These are phyloP conservation scores for Firmiana major DNA, from an alignment of 345 rosid species.

Conservation along the genomic window DNA sequence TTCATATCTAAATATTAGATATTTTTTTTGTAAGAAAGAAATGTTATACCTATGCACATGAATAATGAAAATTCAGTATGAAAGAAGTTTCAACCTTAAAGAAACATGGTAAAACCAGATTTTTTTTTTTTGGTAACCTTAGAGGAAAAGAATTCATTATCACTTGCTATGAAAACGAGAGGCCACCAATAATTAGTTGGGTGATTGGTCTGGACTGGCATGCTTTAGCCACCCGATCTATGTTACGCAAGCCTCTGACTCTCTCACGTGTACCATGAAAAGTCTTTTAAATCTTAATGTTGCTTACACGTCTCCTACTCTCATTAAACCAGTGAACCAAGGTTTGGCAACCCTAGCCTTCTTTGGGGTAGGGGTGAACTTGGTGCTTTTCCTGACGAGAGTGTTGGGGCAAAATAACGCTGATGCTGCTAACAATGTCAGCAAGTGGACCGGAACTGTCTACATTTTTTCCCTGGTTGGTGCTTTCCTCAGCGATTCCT, in stretches of 20 bases:
- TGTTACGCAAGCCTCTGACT: not conserved
- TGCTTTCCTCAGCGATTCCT: conserved; percentile 95
- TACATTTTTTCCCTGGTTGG: conserved; percentile 97
- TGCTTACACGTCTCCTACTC: not conserved
- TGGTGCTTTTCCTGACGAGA: conserved; percentile 93
- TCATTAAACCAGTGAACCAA: conserved; percentile 66
- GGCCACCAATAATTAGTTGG: not conserved
- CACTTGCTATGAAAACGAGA: not conserved
- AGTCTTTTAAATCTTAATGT: too few species aligned
- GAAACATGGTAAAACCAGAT: not conserved
- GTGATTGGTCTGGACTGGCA: not conserved
- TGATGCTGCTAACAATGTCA: conserved; percentile 94
- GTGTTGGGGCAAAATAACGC: conserved; percentile 90
- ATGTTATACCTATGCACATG: conserved; percentile 18
- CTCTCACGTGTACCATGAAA: not conserved
- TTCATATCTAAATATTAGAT: too few species aligned
- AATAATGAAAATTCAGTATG: not conserved
- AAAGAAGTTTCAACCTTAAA: not conserved
- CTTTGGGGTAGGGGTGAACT: conserved; percentile 96
- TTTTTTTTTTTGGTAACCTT: not conserved
- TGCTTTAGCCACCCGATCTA: not conserved
- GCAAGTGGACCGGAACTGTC: conserved; percentile 99
- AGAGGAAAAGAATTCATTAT: not conserved
- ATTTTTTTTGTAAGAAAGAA: too few species aligned
- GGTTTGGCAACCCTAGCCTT: conserved; percentile 96